Base-by-base conservation (phyloP, 2,329 filamentous ascomycete species). In the Pseudonectria buxi region DNA sequence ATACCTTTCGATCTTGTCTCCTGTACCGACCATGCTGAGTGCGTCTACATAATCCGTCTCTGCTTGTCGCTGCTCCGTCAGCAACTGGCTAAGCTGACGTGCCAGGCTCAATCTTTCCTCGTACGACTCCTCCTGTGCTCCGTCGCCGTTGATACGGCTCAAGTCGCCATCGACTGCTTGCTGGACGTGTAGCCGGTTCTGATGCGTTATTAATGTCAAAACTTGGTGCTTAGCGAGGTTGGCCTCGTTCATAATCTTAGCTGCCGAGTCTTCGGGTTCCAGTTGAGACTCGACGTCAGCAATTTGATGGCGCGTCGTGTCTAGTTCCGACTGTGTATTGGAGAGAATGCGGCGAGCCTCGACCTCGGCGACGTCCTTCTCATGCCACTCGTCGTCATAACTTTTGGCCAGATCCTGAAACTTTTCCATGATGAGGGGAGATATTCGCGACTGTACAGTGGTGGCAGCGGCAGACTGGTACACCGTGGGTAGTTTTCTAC, bases 1-100 rank as follows among this genome's bases (percentile, higher is more conserved):
- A 58, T 89, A 90, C 56, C 81, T 78, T 47, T 81, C 80, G 45
- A 84, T 83, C 55, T 80, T 79, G 57, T 86, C 81, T 25, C 81
- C 78, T 26, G 81, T 78, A 28, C 83, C 83, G 10, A 83, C 79
- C 43, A 79, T 72, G 29, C 75, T 76, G 30, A 86, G 65, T 10
- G 81, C 81, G 33, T 78, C 71, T 27, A 85, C 76, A 43, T 87
- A 86, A 41, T 84, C 79, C 11, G 63, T 58, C 47, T 87, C 81
- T 4, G 81, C 70, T 28, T 69, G 63, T 32, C 73, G 68, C 49
- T 84, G 77, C 49, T 83, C 76, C 4, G 64, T 56, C 30, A 83
- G 65, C 30, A 78, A 64, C 7, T 68, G 59, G 29, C 65, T 67
- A 14, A 87, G 66, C 45, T 80, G 66, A 22, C 71, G 64, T 2